Conservation (phyloP, 805 yeast genomes). For the Ogataea angusta region DNA sequence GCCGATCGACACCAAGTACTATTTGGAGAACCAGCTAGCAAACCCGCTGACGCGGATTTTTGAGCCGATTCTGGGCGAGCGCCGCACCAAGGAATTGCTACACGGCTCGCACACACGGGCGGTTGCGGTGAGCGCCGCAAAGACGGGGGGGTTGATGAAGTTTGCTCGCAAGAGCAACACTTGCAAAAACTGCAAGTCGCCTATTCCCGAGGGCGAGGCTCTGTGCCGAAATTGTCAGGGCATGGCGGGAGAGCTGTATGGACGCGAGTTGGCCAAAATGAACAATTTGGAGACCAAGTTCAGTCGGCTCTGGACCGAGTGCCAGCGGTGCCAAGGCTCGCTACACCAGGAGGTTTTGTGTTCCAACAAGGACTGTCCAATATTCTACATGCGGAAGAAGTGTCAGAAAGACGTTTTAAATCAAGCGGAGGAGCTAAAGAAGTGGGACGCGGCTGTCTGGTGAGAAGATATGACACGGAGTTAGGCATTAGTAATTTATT, state of each 20-base stretch:
- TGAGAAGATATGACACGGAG: constrained; percentile 18
- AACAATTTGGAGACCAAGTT: constrained; percentile 78
- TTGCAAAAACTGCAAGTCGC: constrained; percentile 86
- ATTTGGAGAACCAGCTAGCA: constrained; percentile 85
- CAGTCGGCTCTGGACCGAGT: constrained; percentile 93
- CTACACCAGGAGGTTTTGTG: constrained; percentile 94
- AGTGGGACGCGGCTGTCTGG: constrained; percentile 65
- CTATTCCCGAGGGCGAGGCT: constrained; percentile 50
- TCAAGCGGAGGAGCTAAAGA: constrained; percentile 54
- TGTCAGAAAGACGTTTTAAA: constrained; percentile 68
- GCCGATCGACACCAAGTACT: constrained; percentile 92
- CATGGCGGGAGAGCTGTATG: constrained; percentile 73
- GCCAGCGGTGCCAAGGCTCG: constrained; percentile 96
- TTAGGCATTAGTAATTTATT: constrained; percentile 1
- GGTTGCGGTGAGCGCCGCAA: constrained; percentile 68
- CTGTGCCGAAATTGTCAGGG: constrained; percentile 76
- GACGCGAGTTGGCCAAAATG: constrained; percentile 76
- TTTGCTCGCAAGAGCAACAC: constrained; percentile 87
- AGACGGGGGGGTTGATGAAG: constrained; percentile 79
- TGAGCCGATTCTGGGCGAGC: constrained; percentile 90
- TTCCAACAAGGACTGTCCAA: constrained; percentile 94
- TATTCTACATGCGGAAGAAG: constrained; percentile 92
- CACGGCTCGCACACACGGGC: constrained; percentile 83
- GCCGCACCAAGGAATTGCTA: constrained; percentile 72
- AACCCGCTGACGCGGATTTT: constrained; percentile 92